Percentiles rank a stretch among this genome's conserved stretches.
Conservation (phyloP, 1,139 yeast species). For the Kluyveromyces sp. region DNA sequence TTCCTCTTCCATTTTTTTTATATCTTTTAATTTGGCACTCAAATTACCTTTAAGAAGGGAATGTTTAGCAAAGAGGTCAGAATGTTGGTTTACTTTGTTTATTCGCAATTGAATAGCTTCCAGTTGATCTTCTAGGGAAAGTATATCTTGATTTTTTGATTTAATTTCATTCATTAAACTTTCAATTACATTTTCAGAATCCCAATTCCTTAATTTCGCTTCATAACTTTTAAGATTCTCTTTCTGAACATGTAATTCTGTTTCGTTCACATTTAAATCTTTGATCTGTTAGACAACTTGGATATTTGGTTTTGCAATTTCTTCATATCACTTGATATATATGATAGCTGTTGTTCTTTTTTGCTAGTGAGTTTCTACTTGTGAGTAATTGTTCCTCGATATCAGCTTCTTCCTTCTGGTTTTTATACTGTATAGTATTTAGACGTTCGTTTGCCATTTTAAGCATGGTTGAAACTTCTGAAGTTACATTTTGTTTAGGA, state of each 20-base stretch:
- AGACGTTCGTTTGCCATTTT: background rate
- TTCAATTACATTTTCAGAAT: slow-evolving; percentile 29
- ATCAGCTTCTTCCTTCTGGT: slow-evolving; percentile 1
- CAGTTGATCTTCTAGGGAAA: slow-evolving; percentile 42
- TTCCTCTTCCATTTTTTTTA: slow-evolving; percentile 10
- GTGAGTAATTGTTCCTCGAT: slow-evolving; percentile 1
- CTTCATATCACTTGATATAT: slow-evolving; percentile 16
- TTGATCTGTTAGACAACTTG: slow-evolving; percentile 17
- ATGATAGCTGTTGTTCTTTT: slow-evolving; percentile 22
- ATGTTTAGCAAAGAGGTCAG: slow-evolving; percentile 50
- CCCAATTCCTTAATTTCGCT: slow-evolving; percentile 32
- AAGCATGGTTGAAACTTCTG: background rate
- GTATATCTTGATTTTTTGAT: slow-evolving; percentile 34
- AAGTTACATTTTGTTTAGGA: background rate
- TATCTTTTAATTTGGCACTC: slow-evolving; percentile 10
- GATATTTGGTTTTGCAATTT: slow-evolving; percentile 30
- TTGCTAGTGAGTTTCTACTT: slow-evolving; percentile 4
- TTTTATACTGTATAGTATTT: background rate
- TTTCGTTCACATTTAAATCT: slow-evolving; percentile 9
- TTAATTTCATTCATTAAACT: slow-evolving; percentile 35
- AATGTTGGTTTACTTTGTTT: slow-evolving; percentile 45
- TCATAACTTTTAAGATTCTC: slow-evolving; percentile 11
- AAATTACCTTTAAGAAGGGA: slow-evolving; percentile 33
- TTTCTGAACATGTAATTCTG: slow-evolving; percentile 15
- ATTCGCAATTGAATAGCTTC: slow-evolving; percentile 50